These are phyloP conservation scores for Neurospora sp. DNA, from an alignment of 2,329 filamentous ascomycete genomes.

Conservation along the genomic window DNA sequence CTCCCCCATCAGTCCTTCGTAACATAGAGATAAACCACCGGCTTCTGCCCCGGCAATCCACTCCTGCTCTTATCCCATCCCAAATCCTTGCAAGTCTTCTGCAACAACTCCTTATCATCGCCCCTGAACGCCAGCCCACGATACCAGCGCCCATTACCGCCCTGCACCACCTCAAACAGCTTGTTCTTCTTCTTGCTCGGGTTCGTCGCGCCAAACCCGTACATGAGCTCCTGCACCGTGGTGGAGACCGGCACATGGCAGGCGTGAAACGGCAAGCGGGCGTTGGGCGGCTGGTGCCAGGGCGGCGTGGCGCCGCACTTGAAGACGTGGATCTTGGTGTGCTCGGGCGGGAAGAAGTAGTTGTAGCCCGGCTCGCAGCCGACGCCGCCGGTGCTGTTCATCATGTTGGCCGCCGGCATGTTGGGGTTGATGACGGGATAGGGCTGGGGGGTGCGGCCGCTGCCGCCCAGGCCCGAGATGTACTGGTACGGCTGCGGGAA, in stretches of 20 bases:
- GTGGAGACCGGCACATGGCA: slow-evolving; percentile 43
- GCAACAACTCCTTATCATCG: slow-evolving; percentile 36
- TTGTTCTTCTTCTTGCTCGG: slow-evolving; percentile 40
- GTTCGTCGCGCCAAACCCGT: slow-evolving; percentile 48
- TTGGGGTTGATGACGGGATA: slow-evolving; percentile 33
- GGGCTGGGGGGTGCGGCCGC: slow-evolving; percentile 30
- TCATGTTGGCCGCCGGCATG: slow-evolving; percentile 44
- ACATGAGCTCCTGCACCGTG: slow-evolving; percentile 46
- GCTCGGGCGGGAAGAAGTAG: slow-evolving; percentile 48
- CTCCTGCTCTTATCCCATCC: slow-evolving; percentile 48
- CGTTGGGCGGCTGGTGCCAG: slow-evolving; percentile 39
- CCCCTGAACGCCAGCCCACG: slow-evolving; percentile 43
- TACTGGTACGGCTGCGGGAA: slow-evolving; percentile 6
- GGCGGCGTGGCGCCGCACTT: slow-evolving; percentile 33
- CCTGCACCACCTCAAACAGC: slow-evolving; percentile 46
- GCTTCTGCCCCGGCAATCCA: slow-evolving; percentile 37
- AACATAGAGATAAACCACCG: slow-evolving; percentile 51
- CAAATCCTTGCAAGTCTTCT: slow-evolving; percentile 41
- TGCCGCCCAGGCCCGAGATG: slow-evolving; percentile 18
- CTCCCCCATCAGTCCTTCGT: slow-evolving; percentile 34
- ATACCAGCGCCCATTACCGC: slow-evolving; percentile 49
- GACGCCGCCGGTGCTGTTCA: slow-evolving; percentile 46
- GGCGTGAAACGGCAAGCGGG: slow-evolving; percentile 35
- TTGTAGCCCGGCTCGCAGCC: slow-evolving; percentile 54
- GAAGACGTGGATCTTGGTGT: slow-evolving; percentile 52